Percentiles rank a stretch among this genome's conserved stretches.
Conservation (phyloP, 2,329 filamentous ascomycete genomes). For the Coleophoma crateriformis region DNA sequence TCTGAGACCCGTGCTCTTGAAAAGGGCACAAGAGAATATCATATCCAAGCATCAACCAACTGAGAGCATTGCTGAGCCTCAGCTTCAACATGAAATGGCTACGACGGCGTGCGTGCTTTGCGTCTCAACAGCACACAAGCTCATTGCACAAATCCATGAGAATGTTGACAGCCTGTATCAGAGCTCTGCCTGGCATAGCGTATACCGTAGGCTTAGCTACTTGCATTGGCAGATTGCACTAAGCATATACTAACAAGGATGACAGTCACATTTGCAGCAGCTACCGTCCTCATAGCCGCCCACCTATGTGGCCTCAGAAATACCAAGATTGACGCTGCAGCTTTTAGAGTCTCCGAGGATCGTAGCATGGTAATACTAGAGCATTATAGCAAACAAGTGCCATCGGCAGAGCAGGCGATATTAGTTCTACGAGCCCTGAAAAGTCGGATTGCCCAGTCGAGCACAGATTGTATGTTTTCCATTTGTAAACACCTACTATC, state of each 20-base stretch:
- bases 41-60: background rate
- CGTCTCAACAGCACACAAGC: conserved; percentile 8
- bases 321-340: background rate
- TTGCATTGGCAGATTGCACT: background rate
- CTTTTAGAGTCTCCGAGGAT: conserved; percentile 1
- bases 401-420: conserved; percentile 3
- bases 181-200: conserved; percentile 13
- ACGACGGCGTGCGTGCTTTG: conserved; percentile 9
- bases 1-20: conserved; percentile 5
- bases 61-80: background rate
- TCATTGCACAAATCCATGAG: conserved; percentile 5
- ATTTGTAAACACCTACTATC: background rate
- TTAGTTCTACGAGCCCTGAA: background rate
- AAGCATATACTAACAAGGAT: background rate
- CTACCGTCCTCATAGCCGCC: conserved; percentile 5
- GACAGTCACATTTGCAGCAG: conserved; percentile 3
- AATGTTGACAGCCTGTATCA: conserved; percentile 5
- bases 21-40: background rate
- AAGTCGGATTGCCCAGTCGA: background rate
- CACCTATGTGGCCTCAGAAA: background rate
- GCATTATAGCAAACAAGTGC: conserved; percentile 3
- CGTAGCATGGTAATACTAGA: conserved; percentile 1
- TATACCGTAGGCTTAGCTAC: conserved; percentile 10
- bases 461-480: background rate
- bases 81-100: conserved; percentile 1